Conservation (phyloP, 441 rosid genomes). For the Gossypium trilobum region DNA sequence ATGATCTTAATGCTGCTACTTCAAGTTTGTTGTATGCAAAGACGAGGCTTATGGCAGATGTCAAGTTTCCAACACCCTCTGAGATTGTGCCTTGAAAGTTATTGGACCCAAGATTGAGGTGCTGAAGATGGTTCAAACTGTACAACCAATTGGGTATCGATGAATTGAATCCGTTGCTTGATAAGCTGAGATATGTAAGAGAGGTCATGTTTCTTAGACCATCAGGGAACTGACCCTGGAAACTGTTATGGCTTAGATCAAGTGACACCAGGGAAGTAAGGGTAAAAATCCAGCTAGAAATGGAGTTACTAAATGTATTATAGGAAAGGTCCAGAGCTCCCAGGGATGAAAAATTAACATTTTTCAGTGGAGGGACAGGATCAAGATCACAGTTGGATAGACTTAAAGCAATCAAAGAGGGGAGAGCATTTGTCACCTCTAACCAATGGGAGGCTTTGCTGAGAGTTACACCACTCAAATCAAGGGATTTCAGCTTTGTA, state of each 20-base stretch:
- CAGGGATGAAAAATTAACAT: constrained; percentile 1
- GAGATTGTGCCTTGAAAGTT: constrained; percentile 18
- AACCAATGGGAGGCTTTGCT: constrained; percentile 11
- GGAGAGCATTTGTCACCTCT: constrained; percentile 2
- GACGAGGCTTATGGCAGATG: background rate
- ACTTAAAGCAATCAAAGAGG: background rate
- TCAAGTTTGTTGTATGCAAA: background rate
- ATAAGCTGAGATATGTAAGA: constrained; percentile 20
- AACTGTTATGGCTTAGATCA: constrained; percentile 13
- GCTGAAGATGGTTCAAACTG: constrained; percentile 13
- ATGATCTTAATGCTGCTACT: constrained; percentile 2
- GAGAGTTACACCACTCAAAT: constrained; percentile 4
- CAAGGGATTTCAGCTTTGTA: constrained; percentile 3
- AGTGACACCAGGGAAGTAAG: constrained; percentile 1
- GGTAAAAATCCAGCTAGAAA: background rate
- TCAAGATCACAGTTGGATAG: background rate
- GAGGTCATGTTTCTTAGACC: constrained; percentile 21
- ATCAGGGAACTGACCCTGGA: constrained; percentile 13
- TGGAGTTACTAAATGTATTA: background rate
- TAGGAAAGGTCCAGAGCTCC: background rate
- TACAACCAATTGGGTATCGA: constrained; percentile 13
- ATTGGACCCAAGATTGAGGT: constrained; percentile 4
- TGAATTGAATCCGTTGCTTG: constrained; percentile 14
- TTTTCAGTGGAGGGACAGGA: background rate
- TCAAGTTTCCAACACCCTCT: background rate